Evolutionary conservation across 164 flowering plant species (phyloP).

Genomic region (Umbellularia californica): DNA sequence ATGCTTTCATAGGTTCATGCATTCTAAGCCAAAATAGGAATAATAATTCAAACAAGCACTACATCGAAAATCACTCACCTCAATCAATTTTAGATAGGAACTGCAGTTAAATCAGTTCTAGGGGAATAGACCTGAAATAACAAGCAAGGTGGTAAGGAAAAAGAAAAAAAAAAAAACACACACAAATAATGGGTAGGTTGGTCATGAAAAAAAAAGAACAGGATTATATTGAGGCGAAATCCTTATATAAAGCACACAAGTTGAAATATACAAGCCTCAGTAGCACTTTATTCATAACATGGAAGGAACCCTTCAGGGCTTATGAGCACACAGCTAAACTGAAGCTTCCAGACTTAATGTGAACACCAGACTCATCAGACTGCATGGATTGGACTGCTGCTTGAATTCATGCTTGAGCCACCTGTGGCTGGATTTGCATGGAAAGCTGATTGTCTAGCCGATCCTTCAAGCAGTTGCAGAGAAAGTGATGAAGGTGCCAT

Average conservation of each 20-base stretch:
- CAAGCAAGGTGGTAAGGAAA: too few relatives aligned
- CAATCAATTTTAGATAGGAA: too few relatives aligned
- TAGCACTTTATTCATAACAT: constrained; percentile 33
- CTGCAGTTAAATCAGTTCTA: too few relatives aligned
- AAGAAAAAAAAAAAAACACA: too few relatives aligned
- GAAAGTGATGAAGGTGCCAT: constrained; percentile 50
- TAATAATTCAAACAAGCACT: too few relatives aligned
- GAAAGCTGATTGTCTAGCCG: constrained; percentile 75
- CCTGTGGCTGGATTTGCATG: constrained; percentile 50
- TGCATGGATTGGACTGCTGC: constrained; percentile 52
- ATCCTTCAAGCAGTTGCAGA: constrained; percentile 50
- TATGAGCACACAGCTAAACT: constrained; percentile 17
- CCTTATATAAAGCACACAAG: constrained; percentile 11
- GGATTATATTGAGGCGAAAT: neutral
- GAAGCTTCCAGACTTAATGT: constrained; percentile 6
- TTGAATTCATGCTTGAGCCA: constrained; percentile 40
- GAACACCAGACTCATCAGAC: constrained; percentile 18
- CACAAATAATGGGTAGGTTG: neutral
- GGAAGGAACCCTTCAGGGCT: constrained; percentile 19
- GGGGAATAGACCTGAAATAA: too few relatives aligned
- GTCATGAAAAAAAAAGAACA: neutral
- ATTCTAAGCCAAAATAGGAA: too few relatives aligned
- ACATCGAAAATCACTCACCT: too few relatives aligned
- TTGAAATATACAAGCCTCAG: constrained; percentile 23
- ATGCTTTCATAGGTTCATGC: too few relatives aligned